Evolutionary conservation across 2,329 filamentous ascomycete species (phyloP).

Genomic region (Monilinia laxa): DNA sequence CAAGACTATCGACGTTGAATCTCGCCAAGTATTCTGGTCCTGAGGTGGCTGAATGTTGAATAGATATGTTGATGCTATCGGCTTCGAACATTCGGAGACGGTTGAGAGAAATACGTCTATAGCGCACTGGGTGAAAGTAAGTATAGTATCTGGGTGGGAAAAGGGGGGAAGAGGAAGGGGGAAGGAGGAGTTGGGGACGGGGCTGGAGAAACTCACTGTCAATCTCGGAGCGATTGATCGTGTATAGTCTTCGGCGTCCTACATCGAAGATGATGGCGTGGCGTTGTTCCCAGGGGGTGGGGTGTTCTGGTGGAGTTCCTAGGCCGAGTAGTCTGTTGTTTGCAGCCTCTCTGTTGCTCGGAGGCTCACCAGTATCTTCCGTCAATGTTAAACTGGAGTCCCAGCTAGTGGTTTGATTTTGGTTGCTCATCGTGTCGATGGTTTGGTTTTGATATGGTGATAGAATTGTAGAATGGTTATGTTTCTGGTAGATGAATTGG

Average conservation of each 20-base stretch:
- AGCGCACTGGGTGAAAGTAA: too few species aligned
- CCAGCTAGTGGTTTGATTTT: background rate
- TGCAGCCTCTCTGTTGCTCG: background rate
- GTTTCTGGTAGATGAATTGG: too few species aligned
- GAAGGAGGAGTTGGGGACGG: too few species aligned
- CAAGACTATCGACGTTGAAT: background rate
- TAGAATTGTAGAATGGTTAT: background rate
- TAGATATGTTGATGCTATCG: background rate
- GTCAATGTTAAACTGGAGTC: background rate
- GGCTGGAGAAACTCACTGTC: too few species aligned
- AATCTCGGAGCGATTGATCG: background rate
- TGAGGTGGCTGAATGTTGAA: accelerated
- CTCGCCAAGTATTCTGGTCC: background rate
- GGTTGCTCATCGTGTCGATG: background rate
- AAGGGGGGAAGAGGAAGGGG: background rate
- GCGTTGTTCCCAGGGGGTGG: background rate
- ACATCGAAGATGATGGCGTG: background rate
- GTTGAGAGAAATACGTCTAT: background rate
- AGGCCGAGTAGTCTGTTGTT: background rate
- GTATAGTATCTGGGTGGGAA: background rate
- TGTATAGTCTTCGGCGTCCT: background rate
- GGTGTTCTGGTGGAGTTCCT: background rate
- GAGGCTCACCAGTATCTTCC: background rate
- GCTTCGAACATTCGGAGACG: background rate
- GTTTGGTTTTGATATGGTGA: background rate